Percentiles rank a stretch among this genome's conserved stretches.
These are phyloP conservation scores for Spathaspora boniae DNA, from an alignment of 805 yeast genomes.

Conservation along the genomic window DNA sequence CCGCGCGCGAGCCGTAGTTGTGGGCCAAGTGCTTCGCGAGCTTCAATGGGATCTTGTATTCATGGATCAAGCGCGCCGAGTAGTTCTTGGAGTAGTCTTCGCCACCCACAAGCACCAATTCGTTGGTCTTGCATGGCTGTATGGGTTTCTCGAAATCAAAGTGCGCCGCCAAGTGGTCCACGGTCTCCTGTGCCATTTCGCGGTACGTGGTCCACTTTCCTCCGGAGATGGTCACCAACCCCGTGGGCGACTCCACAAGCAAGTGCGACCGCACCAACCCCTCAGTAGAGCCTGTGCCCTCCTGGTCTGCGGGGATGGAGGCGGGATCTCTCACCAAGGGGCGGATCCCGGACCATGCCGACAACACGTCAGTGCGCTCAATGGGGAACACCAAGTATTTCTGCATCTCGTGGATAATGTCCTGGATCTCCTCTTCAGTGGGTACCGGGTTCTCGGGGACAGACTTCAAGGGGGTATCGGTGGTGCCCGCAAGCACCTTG, in stretches of 20 bases:
- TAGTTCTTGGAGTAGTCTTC: constrained; percentile 72
- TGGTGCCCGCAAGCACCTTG: constrained; percentile 92
- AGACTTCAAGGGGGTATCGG: constrained; percentile 78
- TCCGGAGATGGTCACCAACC: constrained; percentile 86
- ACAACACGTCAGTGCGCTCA: constrained; percentile 81
- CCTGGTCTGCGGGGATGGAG: constrained; percentile 42
- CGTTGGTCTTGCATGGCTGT: constrained; percentile 51
- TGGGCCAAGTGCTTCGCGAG: constrained; percentile 79
- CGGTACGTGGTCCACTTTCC: constrained; percentile 99
- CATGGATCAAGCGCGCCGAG: constrained; percentile 76
- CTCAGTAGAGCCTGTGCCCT: constrained; percentile 59
- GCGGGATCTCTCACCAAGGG: constrained; percentile 88
- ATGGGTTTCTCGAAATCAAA: constrained; percentile 33
- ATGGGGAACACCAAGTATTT: constrained; percentile 88
- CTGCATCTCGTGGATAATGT: constrained; percentile 81
- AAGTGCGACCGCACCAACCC: constrained; percentile 89
- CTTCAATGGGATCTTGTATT: constrained; percentile 64
- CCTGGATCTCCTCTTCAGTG: constrained; percentile 82
- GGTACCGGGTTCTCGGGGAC: constrained; percentile 80
- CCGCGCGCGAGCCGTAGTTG: constrained; percentile 89
- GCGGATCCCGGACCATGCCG: constrained; percentile 97
- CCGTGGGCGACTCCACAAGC: constrained; percentile 61
- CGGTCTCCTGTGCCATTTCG: constrained; percentile 95
- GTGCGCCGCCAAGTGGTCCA: constrained; percentile 61
- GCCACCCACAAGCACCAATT: constrained; percentile 69